A percentile compares a stretch with the other conserved stretches of the same genome.
Conservation (phyloP, 164 flowering plant genomes). For the Tinospora cordifolia region DNA sequence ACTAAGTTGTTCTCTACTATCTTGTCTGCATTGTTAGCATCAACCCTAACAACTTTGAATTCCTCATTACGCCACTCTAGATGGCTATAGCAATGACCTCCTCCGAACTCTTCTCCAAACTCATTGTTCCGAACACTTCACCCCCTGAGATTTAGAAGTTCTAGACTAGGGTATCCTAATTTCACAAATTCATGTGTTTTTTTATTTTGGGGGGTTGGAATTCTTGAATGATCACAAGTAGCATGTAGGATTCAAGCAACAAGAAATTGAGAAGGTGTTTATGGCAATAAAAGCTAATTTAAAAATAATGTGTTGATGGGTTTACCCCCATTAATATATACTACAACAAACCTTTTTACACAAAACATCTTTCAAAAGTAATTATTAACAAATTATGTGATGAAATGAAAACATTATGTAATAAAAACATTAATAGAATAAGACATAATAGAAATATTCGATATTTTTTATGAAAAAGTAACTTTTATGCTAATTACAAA, state of each 20-base stretch:
- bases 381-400: no score
- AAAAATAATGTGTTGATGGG: conserved; percentile 85
- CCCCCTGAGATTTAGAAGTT: conserved; percentile 45
- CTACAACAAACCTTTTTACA: no score
- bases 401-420: no score
- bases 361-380: no score
- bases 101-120: conserved; percentile 74
- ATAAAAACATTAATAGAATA: no score
- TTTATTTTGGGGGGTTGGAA: conserved; percentile 21
- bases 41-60: conserved; percentile 82
- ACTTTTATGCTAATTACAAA: no score
- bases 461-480: no score
- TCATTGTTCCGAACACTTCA: conserved; percentile 84
- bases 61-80: conserved; percentile 69
- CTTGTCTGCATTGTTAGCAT: conserved; percentile 94
- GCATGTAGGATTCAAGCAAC: conserved; percentile 78
- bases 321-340: no score
- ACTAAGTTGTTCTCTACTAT: conserved; percentile 68
- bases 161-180: background rate
- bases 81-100: conserved; percentile 78
- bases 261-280: conserved; percentile 77
- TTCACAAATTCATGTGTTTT: background rate
- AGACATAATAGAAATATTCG: no score
- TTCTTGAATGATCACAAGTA: conserved; percentile 78
- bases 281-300: conserved; percentile 79